Evolutionary conservation across 2,329 filamentous ascomycete genomes (phyloP).

Genomic region (Ceratocystis colombiana): DNA sequence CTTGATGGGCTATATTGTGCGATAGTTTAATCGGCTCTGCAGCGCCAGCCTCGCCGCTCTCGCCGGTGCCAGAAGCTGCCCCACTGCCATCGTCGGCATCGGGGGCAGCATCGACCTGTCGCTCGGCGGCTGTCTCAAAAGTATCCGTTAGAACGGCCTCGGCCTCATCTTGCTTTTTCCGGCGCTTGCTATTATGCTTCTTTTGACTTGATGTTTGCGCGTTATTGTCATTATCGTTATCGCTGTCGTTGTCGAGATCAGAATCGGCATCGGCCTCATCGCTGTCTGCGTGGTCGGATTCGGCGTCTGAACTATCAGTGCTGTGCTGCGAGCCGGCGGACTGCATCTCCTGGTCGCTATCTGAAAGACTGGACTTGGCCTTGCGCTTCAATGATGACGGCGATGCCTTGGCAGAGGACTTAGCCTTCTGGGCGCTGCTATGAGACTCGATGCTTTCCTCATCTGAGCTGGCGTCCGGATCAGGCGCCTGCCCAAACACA

Average conservation of each 20-base stretch:
- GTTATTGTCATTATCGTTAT: conserved; percentile 34
- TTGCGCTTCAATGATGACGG: conserved; percentile 28
- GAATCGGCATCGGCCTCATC: conserved; percentile 31
- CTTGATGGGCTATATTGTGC: conserved; percentile 98
- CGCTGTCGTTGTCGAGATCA: conserved; percentile 28
- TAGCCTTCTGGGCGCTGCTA: background rate
- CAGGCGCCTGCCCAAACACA: conserved; percentile 62
- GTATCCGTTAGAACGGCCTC: conserved; percentile 80
- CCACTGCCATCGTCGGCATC: conserved; percentile 19
- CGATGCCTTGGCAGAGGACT: conserved; percentile 8
- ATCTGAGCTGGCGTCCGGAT: conserved; percentile 37
- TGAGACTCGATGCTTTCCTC: conserved; percentile 30
- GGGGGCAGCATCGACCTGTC: conserved; percentile 51
- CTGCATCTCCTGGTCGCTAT: conserved; percentile 7
- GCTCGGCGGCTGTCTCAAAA: conserved; percentile 88
- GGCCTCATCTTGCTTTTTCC: conserved; percentile 49
- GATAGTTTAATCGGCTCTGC: conserved; percentile 61
- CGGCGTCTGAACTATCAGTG: conserved; percentile 35
- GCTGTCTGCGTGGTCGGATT: conserved; percentile 24
- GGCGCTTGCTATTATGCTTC: conserved; percentile 46
- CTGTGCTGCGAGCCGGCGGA: conserved; percentile 37
- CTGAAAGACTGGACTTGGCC: conserved; percentile 15
- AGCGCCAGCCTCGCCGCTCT: conserved; percentile 40
- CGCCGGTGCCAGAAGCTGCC: conserved; percentile 11
- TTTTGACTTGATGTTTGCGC: conserved; percentile 1